phyloP scores from a whole-genome alignment of 1,139 yeast genomes.

The Blastobotrys buckinghamii region DNA sequence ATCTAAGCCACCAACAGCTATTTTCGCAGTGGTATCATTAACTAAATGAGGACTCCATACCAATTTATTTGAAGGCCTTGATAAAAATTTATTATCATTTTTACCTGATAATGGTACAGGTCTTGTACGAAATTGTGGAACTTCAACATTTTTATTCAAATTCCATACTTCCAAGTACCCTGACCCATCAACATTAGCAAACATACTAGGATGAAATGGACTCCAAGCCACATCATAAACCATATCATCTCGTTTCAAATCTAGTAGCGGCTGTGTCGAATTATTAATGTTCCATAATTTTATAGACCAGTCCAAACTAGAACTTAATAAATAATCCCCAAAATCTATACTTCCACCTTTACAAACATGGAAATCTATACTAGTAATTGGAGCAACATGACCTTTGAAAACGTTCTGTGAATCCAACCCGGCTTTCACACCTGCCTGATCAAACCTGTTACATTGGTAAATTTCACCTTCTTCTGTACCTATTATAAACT shows the following conservation, averaged over 20 bases:
- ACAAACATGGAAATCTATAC: slow-evolving; percentile 31
- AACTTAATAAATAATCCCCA: slow-evolving; percentile 32
- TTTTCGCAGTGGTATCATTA: slow-evolving; percentile 14
- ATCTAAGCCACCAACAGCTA: slow-evolving; percentile 37
- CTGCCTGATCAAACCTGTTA: slow-evolving; percentile 34
- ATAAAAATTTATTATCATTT: slow-evolving; percentile 10
- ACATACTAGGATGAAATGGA: slow-evolving; percentile 41
- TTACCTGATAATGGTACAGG: slow-evolving; percentile 15
- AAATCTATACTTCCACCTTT: slow-evolving; percentile 27
- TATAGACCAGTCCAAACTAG: slow-evolving; percentile 41
- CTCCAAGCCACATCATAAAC: slow-evolving; percentile 42
- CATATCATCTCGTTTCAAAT: slow-evolving; percentile 37
- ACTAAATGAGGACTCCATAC: slow-evolving; percentile 25
- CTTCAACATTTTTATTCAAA: slow-evolving; percentile 37
- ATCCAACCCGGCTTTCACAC: slow-evolving; percentile 33
- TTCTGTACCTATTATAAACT: slow-evolving; percentile 42
- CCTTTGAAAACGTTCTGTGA: slow-evolving; percentile 27
- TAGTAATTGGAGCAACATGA: slow-evolving; percentile 37
- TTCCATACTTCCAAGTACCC: slow-evolving; percentile 55
- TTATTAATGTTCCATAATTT: slow-evolving; percentile 35
- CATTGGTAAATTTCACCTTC: slow-evolving; percentile 45
- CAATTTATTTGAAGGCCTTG: slow-evolving; percentile 26
- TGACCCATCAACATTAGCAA: slow-evolving; percentile 45
- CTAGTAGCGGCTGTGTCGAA: slow-evolving; percentile 22
- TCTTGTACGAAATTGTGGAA: slow-evolving; percentile 34